A percentile compares a stretch with the other conserved stretches of the same genome.
Evolutionary conservation across 2,329 filamentous ascomycete species (phyloP).

Genomic region (Eutypa lata): DNA sequence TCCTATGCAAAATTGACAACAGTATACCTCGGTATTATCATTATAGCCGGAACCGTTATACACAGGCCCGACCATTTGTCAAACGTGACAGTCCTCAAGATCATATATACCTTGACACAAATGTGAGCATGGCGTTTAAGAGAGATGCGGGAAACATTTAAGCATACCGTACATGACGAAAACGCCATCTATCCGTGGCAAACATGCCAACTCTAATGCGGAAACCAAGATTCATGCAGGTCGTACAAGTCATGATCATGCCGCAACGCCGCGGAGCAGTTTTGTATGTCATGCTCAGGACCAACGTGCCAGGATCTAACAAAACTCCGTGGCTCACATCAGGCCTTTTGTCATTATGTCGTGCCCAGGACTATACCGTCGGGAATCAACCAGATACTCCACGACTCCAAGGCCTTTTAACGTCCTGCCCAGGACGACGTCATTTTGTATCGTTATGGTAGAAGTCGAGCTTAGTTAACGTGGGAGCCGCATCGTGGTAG

Average conservation of each 20-base stretch:
- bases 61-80: slow-evolving; percentile 15
- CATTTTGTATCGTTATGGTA: neutral
- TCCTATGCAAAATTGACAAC: slow-evolving; percentile 12
- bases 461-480: neutral
- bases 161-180: slow-evolving; percentile 19
- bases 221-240: slow-evolving; percentile 15
- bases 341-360: slow-evolving; percentile 22
- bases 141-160: neutral
- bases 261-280: slow-evolving; percentile 23
- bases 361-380: slow-evolving; percentile 21
- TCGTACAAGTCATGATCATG: slow-evolving; percentile 14
- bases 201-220: slow-evolving; percentile 20
- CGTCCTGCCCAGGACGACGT: slow-evolving; percentile 39
- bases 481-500: neutral
- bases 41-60: slow-evolving; percentile 14
- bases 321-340: slow-evolving; percentile 7
- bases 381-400: slow-evolving; percentile 2
- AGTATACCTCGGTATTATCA: slow-evolving; percentile 20
- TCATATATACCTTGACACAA: slow-evolving; percentile 18
- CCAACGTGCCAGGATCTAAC: slow-evolving; percentile 14
- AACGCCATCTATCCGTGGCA: slow-evolving; percentile 7
- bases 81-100: slow-evolving; percentile 20
- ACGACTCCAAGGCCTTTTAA: slow-evolving; percentile 32
- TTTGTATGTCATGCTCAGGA: slow-evolving; percentile 33
- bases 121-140: slow-evolving; percentile 1